Percentiles rank a stretch among this genome's conserved stretches.
Evolutionary conservation across 176 grass and related monocot species (phyloP).

Genomic region (Urochloa ruziziensis): DNA sequence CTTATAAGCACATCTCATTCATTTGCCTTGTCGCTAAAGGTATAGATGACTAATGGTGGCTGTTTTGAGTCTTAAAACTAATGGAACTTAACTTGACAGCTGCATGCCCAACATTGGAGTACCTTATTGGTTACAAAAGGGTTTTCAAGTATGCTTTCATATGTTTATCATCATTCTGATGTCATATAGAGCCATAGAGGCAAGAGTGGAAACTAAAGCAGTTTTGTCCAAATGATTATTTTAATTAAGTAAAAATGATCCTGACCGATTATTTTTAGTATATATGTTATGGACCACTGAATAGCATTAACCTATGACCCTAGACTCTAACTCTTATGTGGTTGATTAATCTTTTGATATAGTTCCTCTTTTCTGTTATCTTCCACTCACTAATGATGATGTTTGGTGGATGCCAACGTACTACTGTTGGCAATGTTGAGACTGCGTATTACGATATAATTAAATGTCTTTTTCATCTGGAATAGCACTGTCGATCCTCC

Average conservation of each 20-base stretch:
- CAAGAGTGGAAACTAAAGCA: neutral
- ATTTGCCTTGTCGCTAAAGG: slow-evolving; percentile 2
- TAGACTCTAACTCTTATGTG: neutral
- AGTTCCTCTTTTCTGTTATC: slow-evolving; percentile 27
- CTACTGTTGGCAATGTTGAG: slow-evolving; percentile 19
- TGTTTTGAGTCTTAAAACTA: neutral
- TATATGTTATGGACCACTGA: slow-evolving; percentile 15
- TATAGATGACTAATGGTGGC: neutral
- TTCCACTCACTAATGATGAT: slow-evolving; percentile 39
- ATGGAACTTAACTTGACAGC: neutral
- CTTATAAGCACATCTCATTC: neutral
- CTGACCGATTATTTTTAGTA: neutral
- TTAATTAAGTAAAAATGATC: neutral
- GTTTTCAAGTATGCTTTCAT: slow-evolving; percentile 29
- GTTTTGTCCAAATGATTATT: neutral
- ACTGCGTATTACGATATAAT: slow-evolving; percentile 32
- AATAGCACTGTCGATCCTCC: slow-evolving; percentile 25
- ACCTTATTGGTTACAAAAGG: neutral
- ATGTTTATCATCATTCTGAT: slow-evolving; percentile 41
- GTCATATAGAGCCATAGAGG: slow-evolving; percentile 11
- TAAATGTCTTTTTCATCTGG: slow-evolving; percentile 31
- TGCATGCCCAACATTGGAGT: neutral
- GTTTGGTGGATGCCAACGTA: slow-evolving; percentile 31
- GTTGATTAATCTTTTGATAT: slow-evolving; percentile 8
- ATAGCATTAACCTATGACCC: neutral